Percentiles rank a stretch among this genome's conserved stretches.
Conservation (phyloP, 2,329 filamentous ascomycete genomes). For the Colletotrichum ledebouriae region DNA sequence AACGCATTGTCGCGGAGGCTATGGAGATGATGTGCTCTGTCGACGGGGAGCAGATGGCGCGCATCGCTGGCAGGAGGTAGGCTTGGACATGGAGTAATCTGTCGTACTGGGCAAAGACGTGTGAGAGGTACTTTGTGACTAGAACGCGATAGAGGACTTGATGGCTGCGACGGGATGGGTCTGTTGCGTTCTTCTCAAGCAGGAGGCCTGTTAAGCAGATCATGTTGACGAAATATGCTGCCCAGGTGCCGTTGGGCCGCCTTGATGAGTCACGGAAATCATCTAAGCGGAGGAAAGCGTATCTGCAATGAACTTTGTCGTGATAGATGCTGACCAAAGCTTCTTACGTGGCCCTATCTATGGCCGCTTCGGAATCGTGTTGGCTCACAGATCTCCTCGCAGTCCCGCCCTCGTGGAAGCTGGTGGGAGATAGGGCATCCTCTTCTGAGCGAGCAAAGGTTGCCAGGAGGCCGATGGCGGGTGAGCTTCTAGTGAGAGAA, state of each 20-base stretch:
- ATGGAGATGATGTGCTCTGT: conserved; percentile 48
- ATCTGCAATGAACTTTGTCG: conserved; percentile 47
- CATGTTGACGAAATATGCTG: conserved; percentile 48
- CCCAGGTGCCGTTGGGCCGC: conserved; percentile 41
- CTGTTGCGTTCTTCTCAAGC: conserved; percentile 35
- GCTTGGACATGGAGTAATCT: conserved; percentile 45
- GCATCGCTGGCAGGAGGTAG: conserved; percentile 28
- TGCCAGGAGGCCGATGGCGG: neutral
- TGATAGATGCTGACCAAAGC: conserved; percentile 46
- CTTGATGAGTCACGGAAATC: conserved; percentile 23
- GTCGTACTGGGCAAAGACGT: conserved; percentile 44
- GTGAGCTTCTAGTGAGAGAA: conserved; percentile 5
- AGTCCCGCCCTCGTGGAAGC: neutral
- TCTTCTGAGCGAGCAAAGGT: conserved; percentile 6
- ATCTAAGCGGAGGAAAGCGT: conserved; percentile 47
- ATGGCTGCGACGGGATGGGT: neutral
- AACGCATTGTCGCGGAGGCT: conserved; percentile 46
- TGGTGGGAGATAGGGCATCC: neutral
- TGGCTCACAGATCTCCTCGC: neutral
- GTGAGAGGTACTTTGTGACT: conserved; percentile 36
- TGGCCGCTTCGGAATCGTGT: neutral
- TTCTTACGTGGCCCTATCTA: conserved; percentile 41
- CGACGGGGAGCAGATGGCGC: conserved; percentile 48
- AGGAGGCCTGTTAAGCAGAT: conserved; percentile 46
- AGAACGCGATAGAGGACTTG: conserved; percentile 45